These are phyloP conservation scores for Arachis hypogaea DNA, from an alignment of 306 rosid species.

Conservation along the genomic window DNA sequence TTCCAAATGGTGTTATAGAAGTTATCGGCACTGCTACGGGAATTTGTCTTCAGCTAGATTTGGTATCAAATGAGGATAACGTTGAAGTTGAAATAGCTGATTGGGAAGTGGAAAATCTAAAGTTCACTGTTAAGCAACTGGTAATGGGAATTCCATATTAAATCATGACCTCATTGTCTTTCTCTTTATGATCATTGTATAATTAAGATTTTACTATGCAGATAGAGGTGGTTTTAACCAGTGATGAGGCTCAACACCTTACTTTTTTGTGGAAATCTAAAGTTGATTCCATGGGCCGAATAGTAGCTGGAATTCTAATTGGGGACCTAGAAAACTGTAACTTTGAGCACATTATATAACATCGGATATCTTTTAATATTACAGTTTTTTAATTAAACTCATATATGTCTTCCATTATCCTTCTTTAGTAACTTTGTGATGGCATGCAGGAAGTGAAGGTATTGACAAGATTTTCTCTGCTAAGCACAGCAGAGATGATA, in stretches of 20 bases:
- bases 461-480: too few species aligned
- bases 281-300: slow-evolving; percentile 65
- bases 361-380: too few species aligned
- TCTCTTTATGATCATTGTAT: slow-evolving; percentile 24
- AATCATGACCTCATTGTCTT: slow-evolving; percentile 21
- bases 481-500: too few species aligned
- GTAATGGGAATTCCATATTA: slow-evolving; percentile 50
- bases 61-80: slow-evolving; percentile 56
- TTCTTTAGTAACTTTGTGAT: too few species aligned
- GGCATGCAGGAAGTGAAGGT: too few species aligned
- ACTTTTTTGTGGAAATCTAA: slow-evolving; percentile 81
- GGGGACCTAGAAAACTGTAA: too few species aligned
- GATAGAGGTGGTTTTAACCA: slow-evolving; percentile 82
- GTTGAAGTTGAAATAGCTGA: slow-evolving; percentile 58
- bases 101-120: slow-evolving; percentile 83
- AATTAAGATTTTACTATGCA: slow-evolving; percentile 42
- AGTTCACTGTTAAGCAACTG: slow-evolving; percentile 73
- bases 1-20: slow-evolving; percentile 59
- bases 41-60: slow-evolving; percentile 59
- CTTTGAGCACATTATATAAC: too few species aligned
- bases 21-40: slow-evolving; percentile 58
- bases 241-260: slow-evolving; percentile 84
- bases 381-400: too few species aligned
- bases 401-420: too few species aligned
- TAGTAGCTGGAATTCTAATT: too few species aligned